Conservation (phyloP, 176 grass and related monocot species). For the Otatea glauca region DNA sequence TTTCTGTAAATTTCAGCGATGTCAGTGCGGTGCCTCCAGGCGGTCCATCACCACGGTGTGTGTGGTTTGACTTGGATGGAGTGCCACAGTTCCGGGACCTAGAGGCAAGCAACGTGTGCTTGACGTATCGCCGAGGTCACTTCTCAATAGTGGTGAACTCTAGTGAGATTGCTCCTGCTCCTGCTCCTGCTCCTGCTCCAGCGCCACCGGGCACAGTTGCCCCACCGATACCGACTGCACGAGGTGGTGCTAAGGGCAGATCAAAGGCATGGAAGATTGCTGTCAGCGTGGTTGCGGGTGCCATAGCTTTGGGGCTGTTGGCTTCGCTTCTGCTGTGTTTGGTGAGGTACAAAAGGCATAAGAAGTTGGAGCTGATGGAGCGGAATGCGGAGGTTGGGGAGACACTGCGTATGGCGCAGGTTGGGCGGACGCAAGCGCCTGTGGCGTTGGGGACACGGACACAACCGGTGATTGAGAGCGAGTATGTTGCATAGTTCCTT, state of each 20-base stretch:
- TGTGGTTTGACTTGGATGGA: slow-evolving; percentile 68
- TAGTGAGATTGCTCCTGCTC: slow-evolving; percentile 58
- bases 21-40: slow-evolving; percentile 39
- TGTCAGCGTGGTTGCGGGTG: slow-evolving; percentile 46
- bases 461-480: slow-evolving; percentile 76
- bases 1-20: slow-evolving; percentile 58
- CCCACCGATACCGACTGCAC: not conserved
- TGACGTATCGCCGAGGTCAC: slow-evolving; percentile 63
- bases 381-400: slow-evolving; percentile 63
- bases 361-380: slow-evolving; percentile 71
- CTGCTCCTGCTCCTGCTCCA: slow-evolving; percentile 58
- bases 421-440: slow-evolving; percentile 71
- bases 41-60: slow-evolving; percentile 52
- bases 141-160: slow-evolving; percentile 88
- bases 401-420: slow-evolving; percentile 66
- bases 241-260: slow-evolving; percentile 42
- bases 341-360: slow-evolving; percentile 46
- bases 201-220: slow-evolving; percentile 35
- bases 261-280: slow-evolving; percentile 82
- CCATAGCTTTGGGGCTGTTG: slow-evolving; percentile 52
- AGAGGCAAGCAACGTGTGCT: slow-evolving; percentile 51
- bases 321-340: slow-evolving; percentile 57
- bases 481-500: slow-evolving; percentile 55
- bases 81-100: slow-evolving; percentile 63
- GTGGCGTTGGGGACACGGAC: slow-evolving; percentile 68